A percentile compares a stretch with the other conserved stretches of the same genome.
Evolutionary conservation across 345 rosid genomes (phyloP).

Genomic region (Hibiscus tridactylites): DNA sequence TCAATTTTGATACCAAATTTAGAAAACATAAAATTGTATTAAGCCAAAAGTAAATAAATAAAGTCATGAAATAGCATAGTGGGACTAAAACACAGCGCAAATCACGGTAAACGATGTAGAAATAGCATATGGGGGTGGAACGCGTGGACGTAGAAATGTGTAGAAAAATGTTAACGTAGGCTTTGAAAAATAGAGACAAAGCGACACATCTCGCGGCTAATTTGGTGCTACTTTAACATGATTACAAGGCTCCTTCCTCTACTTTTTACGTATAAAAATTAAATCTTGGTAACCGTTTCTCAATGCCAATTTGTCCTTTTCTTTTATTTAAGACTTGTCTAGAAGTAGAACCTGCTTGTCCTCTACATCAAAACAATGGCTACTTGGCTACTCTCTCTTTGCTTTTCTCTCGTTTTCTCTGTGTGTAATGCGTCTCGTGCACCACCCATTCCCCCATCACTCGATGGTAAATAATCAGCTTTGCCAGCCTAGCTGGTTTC

Average conservation of each 20-base stretch:
- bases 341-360: not conserved
- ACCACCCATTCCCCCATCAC: not conserved
- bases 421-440: not conserved
- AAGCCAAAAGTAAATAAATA: no score
- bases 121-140: no score
- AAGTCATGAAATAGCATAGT: no score
- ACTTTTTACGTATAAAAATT: not conserved
- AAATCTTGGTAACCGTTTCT: no score
- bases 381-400: not conserved
- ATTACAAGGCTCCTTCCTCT: no score
- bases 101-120: no score
- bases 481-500: not conserved
- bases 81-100: no score
- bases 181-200: not conserved
- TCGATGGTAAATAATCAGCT: not conserved
- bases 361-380: not conserved
- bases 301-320: no score
- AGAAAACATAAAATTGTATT: no score
- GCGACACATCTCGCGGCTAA: not conserved
- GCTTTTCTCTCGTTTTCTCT: not conserved
- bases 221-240: not conserved
- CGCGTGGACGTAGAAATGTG: no score
- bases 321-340: not conserved
- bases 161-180: no score
- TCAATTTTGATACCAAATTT: no score